Percentiles rank a stretch among this genome's conserved stretches.
phyloP scores from a whole-genome alignment of 768 basidiomycete genomes.

The Filobasidium floriforme region DNA sequence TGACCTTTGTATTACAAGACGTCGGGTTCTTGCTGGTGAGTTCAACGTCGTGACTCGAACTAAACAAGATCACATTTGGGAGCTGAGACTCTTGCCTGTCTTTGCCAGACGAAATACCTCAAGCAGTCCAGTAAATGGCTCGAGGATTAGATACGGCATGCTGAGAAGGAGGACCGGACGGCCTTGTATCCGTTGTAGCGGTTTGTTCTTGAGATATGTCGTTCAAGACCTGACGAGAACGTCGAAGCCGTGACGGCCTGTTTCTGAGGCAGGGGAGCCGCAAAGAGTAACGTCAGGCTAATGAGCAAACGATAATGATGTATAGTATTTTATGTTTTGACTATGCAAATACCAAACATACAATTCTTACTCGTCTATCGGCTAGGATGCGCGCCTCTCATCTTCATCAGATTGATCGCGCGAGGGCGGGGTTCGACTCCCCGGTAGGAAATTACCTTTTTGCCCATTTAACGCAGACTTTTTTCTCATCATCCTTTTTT shows the following conservation, averaged over 20 bases:
- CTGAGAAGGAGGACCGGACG: no score
- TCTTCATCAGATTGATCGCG: constrained; percentile 2
- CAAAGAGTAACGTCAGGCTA: no score
- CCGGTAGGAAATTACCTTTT: constrained; percentile 2
- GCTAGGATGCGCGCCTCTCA: constrained; percentile 5
- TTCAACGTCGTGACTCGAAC: background rate
- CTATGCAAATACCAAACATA: no score
- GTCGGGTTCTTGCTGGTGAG: constrained; percentile 22
- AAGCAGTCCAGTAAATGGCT: constrained; percentile 22
- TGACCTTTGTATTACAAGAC: constrained; percentile 24
- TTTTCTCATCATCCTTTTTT: background rate
- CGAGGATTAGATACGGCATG: constrained; percentile 11
- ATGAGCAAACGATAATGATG: no score
- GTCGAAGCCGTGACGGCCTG: no score
- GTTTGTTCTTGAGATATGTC: background rate
- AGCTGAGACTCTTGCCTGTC: background rate
- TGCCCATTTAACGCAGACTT: background rate
- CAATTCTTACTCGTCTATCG: constrained; percentile 3
- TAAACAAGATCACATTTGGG: background rate
- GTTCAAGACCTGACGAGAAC: no score
- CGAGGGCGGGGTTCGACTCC: constrained; percentile 4
- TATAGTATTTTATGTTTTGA: no score
- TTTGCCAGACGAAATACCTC: constrained; percentile 20
- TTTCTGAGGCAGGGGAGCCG: no score
- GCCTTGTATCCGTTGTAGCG: background rate